Percentiles rank a stretch among this genome's conserved stretches.
Evolutionary conservation across 2,329 filamentous ascomycete species (phyloP).

Genomic region (Neonectria neomacrospora): DNA sequence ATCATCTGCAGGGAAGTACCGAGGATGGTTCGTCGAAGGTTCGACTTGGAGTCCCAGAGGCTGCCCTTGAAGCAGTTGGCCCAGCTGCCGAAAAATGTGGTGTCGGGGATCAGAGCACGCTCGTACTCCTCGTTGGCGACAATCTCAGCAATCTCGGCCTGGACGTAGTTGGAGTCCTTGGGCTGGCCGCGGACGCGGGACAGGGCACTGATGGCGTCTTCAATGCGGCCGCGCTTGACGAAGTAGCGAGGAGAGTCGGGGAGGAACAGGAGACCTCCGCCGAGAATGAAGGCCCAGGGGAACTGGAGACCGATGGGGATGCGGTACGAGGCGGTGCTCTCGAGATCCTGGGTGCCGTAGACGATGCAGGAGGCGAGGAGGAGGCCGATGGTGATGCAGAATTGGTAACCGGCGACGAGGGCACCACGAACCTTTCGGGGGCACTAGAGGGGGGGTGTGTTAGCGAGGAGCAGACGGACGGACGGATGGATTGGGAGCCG

Average conservation of each 20-base stretch:
- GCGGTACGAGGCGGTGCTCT: constrained; percentile 59
- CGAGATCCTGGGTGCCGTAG: constrained; percentile 27
- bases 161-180: constrained; percentile 77
- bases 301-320: constrained; percentile 84
- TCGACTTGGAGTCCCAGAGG: constrained; percentile 71
- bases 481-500: neutral
- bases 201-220: constrained; percentile 71
- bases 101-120: constrained; percentile 72
- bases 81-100: constrained; percentile 76
- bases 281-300: constrained; percentile 82
- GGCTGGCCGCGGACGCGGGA: constrained; percentile 79
- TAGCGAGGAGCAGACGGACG: constrained; percentile 13
- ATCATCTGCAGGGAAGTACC: constrained; percentile 83
- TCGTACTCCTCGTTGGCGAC: constrained; percentile 92
- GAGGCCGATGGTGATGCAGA: constrained; percentile 37
- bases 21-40: constrained; percentile 76
- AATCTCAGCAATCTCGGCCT: constrained; percentile 84
- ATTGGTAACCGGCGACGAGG: constrained; percentile 36
- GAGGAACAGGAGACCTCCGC: constrained; percentile 75
- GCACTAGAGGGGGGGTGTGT: constrained; percentile 47
- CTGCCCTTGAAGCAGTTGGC: constrained; percentile 73
- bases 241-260: constrained; percentile 89
- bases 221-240: constrained; percentile 79
- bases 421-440: constrained; percentile 54
- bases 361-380: constrained; percentile 32